Evolutionary conservation across 1,284 basidiomycete species (phyloP).

Genomic region (Volvariella surrecta): DNA sequence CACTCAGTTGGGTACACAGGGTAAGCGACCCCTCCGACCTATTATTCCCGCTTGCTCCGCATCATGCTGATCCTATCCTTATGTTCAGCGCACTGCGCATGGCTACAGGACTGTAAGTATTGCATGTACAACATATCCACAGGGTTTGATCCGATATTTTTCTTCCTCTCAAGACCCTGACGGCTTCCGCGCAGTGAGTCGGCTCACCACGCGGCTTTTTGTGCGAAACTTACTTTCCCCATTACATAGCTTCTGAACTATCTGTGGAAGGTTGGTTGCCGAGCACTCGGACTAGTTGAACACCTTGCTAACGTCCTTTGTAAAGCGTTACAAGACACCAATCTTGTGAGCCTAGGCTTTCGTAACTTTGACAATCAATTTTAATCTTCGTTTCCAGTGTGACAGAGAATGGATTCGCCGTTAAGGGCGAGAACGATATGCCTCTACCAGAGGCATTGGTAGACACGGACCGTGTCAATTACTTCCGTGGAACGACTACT

Average conservation of each 20-base stretch:
- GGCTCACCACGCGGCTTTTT: background rate
- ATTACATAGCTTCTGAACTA: constrained; percentile 53
- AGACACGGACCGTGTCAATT: constrained; percentile 61
- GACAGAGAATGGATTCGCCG: constrained; percentile 71
- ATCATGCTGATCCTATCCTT: background rate
- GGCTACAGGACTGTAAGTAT: constrained; percentile 57
- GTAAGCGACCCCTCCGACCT: constrained; percentile 20
- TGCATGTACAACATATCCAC: background rate
- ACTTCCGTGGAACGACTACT: constrained; percentile 63
- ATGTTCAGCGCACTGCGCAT: constrained; percentile 48
- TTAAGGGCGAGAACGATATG: constrained; percentile 59
- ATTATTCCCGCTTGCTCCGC: background rate
- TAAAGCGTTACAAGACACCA: constrained; percentile 56
- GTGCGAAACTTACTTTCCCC: constrained; percentile 14
- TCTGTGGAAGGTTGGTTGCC: constrained; percentile 47
- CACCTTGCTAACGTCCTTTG: constrained; percentile 1
- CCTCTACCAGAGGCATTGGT: constrained; percentile 50
- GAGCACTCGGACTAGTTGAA: background rate
- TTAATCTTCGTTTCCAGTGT: constrained; percentile 28
- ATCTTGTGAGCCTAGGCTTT: constrained; percentile 43
- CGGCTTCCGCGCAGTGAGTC: constrained; percentile 47
- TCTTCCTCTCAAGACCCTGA: constrained; percentile 38
- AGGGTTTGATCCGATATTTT: constrained; percentile 3
- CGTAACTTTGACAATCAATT: background rate
- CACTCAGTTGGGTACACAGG: constrained; percentile 62